Conservation (phyloP, 805 yeast genomes). For the Saturnispora halmiae region DNA sequence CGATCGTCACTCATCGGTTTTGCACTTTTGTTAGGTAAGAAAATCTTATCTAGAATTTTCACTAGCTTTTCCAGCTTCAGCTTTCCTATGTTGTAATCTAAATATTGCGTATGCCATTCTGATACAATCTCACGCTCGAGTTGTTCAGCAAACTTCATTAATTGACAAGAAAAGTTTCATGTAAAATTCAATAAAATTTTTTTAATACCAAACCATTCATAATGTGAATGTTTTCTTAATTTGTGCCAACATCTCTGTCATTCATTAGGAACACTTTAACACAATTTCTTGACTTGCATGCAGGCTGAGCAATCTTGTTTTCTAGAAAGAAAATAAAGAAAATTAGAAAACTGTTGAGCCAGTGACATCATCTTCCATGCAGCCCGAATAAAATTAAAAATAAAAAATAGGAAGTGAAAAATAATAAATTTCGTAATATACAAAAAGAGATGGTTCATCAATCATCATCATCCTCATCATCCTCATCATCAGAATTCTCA, state of each 20-base stretch:
- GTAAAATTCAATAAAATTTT: no score
- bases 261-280: no score
- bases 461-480: conserved; percentile 5
- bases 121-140: conserved; percentile 64
- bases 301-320: no score
- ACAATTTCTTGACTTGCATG: no score
- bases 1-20: background rate
- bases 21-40: background rate
- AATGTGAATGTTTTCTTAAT: no score
- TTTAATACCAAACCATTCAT: no score
- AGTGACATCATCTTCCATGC: background rate
- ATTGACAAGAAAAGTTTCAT: no score
- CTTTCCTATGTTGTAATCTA: conserved; percentile 54
- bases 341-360: background rate
- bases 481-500: conserved; percentile 7
- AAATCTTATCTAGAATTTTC: conserved; percentile 6
- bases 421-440: background rate
- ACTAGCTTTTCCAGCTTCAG: conserved; percentile 26
- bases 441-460: background rate
- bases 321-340: no score
- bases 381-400: background rate
- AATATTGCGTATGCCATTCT: conserved; percentile 80
- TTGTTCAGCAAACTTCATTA: conserved; percentile 64
- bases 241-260: no score
- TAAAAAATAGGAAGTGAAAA: background rate